Base-by-base conservation (phyloP, 139 green algal species). In the Edaphochlamys debaryana region DNA sequence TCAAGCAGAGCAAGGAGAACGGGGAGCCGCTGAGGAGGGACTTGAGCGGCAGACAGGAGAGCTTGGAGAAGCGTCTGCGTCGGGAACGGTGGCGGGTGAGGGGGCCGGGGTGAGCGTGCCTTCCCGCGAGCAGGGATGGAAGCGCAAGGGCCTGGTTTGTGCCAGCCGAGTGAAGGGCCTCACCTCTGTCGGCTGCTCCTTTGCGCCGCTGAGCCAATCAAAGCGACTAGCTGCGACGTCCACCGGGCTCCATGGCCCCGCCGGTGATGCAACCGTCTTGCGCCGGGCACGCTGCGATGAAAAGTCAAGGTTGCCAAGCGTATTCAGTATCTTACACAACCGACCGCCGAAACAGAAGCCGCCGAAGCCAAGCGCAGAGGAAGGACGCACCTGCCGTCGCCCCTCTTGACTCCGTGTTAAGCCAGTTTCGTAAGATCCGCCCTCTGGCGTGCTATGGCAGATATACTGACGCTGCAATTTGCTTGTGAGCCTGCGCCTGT, bases 1-100 rank as follows among this genome's bases (percentile, higher is more conserved):
- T 82, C 76, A 62, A 73, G 29, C 62, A 82, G 76, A 17, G 76
- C 40, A 34, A 82, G 62, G 56, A 82, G 32, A 25, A 73, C 76
- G 0, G 76, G 63, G n/a, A 73, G 63, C 2, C 76, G 76, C 76
- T 69, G 41, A 0, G 37, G 42, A 8, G 63, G 42, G 6, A 74
- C 32, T 5, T 3, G 23, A 22, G 60, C 62, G 20, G 76, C n/a
- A 3, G 63, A 3, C 0, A 73, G 25, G 27, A 82, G 42, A 0
- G 76, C 60, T 7, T 30, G 11, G 15, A 82, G 25, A 0, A 82
- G 76, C 1, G 54, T 63, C 76, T 82, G 42, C 19, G 62, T n/a
- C 15, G 15, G 60, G 29, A 7, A 7, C 3, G 29, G 8, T 38
- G 29, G 29, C 30, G 23, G 30, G 30, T n/a, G n/a, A n/a, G n/a